phyloP scores from a whole-genome alignment of 768 basidiomycete species.

The Suillus ampliporus region DNA sequence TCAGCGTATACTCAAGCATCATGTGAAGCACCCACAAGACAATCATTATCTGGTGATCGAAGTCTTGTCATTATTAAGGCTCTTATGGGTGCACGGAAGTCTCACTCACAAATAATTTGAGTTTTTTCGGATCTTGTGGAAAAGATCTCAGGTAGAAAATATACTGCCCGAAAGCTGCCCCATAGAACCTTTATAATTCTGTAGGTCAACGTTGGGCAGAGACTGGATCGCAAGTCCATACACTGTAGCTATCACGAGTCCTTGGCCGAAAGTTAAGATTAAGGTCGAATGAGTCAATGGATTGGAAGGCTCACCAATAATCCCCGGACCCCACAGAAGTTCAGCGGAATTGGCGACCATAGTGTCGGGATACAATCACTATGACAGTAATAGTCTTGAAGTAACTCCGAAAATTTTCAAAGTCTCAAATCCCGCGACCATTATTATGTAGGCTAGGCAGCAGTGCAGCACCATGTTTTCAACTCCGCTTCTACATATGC shows the following conservation, averaged over 20 bases:
- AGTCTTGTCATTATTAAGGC: background rate
- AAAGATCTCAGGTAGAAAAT: constrained; percentile 24
- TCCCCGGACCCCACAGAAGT: constrained; percentile 19
- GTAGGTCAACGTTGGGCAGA: background rate
- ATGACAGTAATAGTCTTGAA: too few relatives aligned
- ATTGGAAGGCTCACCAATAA: constrained; percentile 21
- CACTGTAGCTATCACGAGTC: constrained; percentile 18
- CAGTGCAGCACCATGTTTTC: too few relatives aligned
- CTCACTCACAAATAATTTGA: constrained; percentile 24
- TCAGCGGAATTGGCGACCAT: constrained; percentile 14
- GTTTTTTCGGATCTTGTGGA: constrained; percentile 16
- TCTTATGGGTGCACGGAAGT: too few relatives aligned
- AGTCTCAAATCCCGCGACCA: too few relatives aligned
- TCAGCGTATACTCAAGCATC: too few relatives aligned
- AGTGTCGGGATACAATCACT: background rate
- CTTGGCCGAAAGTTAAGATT: constrained; percentile 9
- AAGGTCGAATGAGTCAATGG: background rate
- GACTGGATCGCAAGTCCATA: constrained; percentile 11
- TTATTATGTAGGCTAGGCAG: too few relatives aligned
- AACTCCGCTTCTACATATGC: too few relatives aligned
- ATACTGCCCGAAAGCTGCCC: constrained; percentile 23
- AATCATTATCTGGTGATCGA: too few relatives aligned
- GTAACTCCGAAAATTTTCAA: too few relatives aligned
- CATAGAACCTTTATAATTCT: constrained; percentile 23
- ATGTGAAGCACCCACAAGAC: too few relatives aligned